phyloP scores from a whole-genome alignment of 768 basidiomycete species.

The Austroboletus eburneus region DNA sequence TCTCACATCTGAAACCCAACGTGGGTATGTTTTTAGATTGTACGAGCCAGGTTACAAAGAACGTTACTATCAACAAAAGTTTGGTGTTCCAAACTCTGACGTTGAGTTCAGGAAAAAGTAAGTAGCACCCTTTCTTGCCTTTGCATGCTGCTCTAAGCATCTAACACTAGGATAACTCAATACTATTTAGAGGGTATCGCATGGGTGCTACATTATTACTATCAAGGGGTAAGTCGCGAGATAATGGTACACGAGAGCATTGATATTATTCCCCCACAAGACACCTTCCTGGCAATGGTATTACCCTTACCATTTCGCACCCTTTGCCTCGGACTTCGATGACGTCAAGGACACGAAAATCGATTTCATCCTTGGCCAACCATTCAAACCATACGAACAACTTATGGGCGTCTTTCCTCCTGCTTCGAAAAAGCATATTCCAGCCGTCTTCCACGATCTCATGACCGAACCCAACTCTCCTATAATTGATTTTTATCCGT shows the following conservation, averaged over 20 bases:
- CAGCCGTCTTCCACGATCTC: constrained; percentile 74
- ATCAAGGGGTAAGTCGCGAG: constrained; percentile 77
- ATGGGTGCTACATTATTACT: constrained; percentile 98
- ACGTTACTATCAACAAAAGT: constrained; percentile 93
- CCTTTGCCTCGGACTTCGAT: constrained; percentile 92
- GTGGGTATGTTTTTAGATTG: constrained; percentile 46
- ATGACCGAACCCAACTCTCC: constrained; percentile 88
- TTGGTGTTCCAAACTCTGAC: constrained; percentile 71
- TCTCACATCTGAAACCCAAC: constrained; percentile 5
- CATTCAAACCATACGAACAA: constrained; percentile 97
- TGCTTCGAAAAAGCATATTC: constrained; percentile 82
- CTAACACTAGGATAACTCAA: constrained; percentile 58
- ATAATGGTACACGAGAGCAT: constrained; percentile 1
- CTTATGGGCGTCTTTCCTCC: constrained; percentile 98
- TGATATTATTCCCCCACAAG: constrained; percentile 36
- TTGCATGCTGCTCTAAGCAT: constrained; percentile 3
- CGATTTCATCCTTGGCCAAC: constrained; percentile 72
- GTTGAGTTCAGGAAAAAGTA: constrained; percentile 69
- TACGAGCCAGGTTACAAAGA: constrained; percentile 97
- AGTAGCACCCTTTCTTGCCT: constrained; percentile 24
- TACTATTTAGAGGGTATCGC: constrained; percentile 90
- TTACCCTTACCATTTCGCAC: constrained; percentile 97
- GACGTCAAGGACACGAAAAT: constrained; percentile 77
- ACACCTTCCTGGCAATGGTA: constrained; percentile 98
- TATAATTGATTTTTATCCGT: constrained; percentile 94